These are phyloP conservation scores for Eutrema heterophyllum DNA, from an alignment of 345 rosid genomes.

Conservation along the genomic window DNA sequence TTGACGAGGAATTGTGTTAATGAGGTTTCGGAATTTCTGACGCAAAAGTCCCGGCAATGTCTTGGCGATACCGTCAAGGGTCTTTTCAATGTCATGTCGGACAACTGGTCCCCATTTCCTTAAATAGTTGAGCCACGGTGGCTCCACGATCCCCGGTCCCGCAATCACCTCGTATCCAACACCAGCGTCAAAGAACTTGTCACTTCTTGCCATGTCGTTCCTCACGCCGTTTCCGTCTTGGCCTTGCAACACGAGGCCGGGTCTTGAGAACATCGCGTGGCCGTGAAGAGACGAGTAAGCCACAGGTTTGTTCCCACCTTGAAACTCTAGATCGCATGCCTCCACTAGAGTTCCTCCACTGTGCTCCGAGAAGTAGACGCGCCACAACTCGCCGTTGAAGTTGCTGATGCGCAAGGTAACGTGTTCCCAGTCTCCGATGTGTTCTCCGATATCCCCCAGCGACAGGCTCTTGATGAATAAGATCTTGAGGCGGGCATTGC, in stretches of 20 bases:
- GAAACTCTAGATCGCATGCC: slow-evolving; percentile 61
- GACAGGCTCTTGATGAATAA: slow-evolving; percentile 38
- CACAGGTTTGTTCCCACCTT: slow-evolving; percentile 49
- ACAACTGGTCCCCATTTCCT: slow-evolving; percentile 77
- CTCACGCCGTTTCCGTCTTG: slow-evolving; percentile 48
- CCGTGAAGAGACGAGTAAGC: slow-evolving; percentile 63
- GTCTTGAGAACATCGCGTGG: slow-evolving; percentile 65
- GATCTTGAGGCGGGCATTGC: slow-evolving; percentile 63
- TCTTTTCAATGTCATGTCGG: slow-evolving; percentile 34
- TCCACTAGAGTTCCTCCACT: slow-evolving; percentile 58
- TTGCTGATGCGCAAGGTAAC: slow-evolving; percentile 80
- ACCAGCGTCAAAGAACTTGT: slow-evolving; percentile 40
- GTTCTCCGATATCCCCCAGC: slow-evolving; percentile 63
- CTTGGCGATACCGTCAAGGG: slow-evolving; percentile 38
- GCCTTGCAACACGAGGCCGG: slow-evolving; percentile 73
- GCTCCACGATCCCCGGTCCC: slow-evolving; percentile 33
- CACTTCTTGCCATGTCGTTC: slow-evolving; percentile 66
- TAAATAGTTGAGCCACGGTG: slow-evolving; percentile 58
- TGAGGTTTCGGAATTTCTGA: slow-evolving; percentile 36
- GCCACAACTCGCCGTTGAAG: slow-evolving; percentile 57
- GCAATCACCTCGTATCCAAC: slow-evolving; percentile 38
- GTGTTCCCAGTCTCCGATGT: slow-evolving; percentile 93
- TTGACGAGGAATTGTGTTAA: slow-evolving; percentile 49
- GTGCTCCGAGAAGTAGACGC: slow-evolving; percentile 59
- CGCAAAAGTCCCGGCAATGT: slow-evolving; percentile 41